Base-by-base conservation (phyloP, 495 filamentous ascomycete species). In the Neurospora sp. region DNA sequence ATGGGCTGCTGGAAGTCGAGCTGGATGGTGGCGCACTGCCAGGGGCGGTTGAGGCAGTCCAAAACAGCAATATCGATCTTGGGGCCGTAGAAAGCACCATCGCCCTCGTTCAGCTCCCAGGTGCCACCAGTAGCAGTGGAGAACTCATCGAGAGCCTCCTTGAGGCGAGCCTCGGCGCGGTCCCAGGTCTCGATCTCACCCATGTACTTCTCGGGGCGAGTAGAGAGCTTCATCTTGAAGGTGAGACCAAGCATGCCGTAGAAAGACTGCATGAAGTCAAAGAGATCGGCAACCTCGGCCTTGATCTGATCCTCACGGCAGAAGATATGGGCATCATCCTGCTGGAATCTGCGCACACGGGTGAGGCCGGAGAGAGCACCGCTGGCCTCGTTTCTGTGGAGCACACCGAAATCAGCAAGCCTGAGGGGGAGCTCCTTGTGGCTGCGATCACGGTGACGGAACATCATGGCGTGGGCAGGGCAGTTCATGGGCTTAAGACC, bases 401-500 rank as follows among this genome's bases (percentile, higher is more conserved):
- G 86, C 42, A 97, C 92, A 78, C 94, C 93, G 84, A 98, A 99
- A 79, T 99, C 96, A 27, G 96, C 95, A 82, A 97, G 88, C 74
- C 94, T 86, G 81, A 95, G 87, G 69, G 96, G 96, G 71, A 98
- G 83, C 78, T 99, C 94, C 72, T 91, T 86, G 83, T 99, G 96
- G 89, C 94, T 75, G 90, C 87, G 74, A 92, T 94, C 70, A 37
- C 79, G 71, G 71, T 80, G 79, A 39, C 79, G 76, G 75, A 80
- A 80, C 77, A 80, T 79, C 79, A 80, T 76, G 8, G 79, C 79
- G 37, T 80, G 79, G 35, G 79, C 79, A 4, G 96, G 96, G 82
- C 96, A 99, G 82, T 98, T 98, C 96, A 99, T 99, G 41, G 96
- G 96, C 84, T 99, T 99, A 47, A 99, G 86, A 14, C 85, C 92